Base-by-base conservation (phyloP, 2,329 filamentous ascomycete species). In the Stromatinia cepivora region DNA sequence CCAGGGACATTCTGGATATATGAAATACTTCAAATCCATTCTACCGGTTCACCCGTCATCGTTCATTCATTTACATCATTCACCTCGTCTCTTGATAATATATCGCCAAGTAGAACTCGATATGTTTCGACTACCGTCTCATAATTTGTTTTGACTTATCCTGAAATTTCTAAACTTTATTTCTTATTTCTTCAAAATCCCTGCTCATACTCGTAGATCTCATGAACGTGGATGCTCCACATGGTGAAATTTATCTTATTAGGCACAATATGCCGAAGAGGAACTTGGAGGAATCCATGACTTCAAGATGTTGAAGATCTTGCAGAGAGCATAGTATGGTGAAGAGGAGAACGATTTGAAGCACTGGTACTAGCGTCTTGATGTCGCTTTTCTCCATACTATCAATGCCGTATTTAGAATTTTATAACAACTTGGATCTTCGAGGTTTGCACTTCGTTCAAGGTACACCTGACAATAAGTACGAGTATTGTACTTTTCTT, bases 221-320 rank as follows among this genome's bases (percentile, higher is more conserved):
- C 17, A 34, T 20, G 31, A 50, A 63, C 45, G 48, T 63, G 45
- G 45, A 36, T 63, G 46, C 11, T 8, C n/a, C 45, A 36, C 25
- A 48, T 48, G 15, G n/a, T 48, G 45, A 31, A 22, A 34, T 62
- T n/a, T 62, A 31, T 48, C 25, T 25, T 39, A 63, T 52, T 63
- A 63, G 61, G 61, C 61, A 63, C 22, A 13, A 63, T 36, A 36
- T 63, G 31, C 61, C 46, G 46, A 63, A 25, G 15, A 25, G 34
- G 22, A 61, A n/a, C 8, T 63, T 50, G 31, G 34, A 52, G 20
- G 34, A 25, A 36, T 13, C 28, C 25, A 15, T 50, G n/a, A 15
- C 59, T n/a, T 34, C 39, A 42, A 15, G 15, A n/a, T 42, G 17
- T 4, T 13, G 53, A 34, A 36, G 31, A 20, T n/a, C 17, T 22